Base-by-base conservation (phyloP, 2,329 filamentous ascomycete species). In the Aspergillus fijiensis region DNA sequence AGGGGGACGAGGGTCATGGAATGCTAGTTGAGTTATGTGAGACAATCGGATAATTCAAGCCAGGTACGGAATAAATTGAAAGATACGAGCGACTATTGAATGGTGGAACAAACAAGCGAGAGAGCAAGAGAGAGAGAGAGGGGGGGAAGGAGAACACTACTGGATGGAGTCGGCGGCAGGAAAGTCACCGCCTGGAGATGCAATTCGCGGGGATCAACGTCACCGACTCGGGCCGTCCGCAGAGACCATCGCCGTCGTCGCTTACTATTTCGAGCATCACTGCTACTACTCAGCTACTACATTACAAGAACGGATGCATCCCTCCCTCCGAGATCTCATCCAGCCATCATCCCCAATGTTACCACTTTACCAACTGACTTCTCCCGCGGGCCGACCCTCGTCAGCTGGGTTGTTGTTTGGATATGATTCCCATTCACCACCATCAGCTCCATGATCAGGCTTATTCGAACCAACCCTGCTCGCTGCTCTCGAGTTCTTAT, bases 151-250 rank as follows among this genome's bases (percentile, higher is more conserved):
- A 42, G 35, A 23, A 11, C 39, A 33, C 4, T 52, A 33, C 4
- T 52, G 39, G 16, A 16, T 45, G 39, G 39, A 45, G 39, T 45
- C 39, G 39, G 39, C 39, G 39, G 39, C 39, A 45, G 39, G 52
- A 55, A 35, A 55, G 53, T 49, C 55, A 52, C 23, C 49, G 55
- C 49, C 55, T 23, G 35, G 14, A 23, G 29, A 42, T 29, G 27
- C 27, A 9, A 29, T 21, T 48, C 55, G 55, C 55, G 55, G 55
- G 55, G 55, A 52, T 45, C 55, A 58, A 58, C 55, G 55, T 58
- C 53, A 55, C 53, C 27, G 25, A 51, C 55, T 57, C 35, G 23
- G 48, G 55, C 23, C n/a, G 33, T 14, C 33, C 23, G n/a, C 49
- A 57, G 49, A 23, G 21, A 57, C 55, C 55, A 57, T 23, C 29